Percentiles rank a stretch among this genome's conserved stretches.
phyloP scores from a whole-genome alignment of 192 early-diverging fungal species.

The Coemansia sp. region DNA sequence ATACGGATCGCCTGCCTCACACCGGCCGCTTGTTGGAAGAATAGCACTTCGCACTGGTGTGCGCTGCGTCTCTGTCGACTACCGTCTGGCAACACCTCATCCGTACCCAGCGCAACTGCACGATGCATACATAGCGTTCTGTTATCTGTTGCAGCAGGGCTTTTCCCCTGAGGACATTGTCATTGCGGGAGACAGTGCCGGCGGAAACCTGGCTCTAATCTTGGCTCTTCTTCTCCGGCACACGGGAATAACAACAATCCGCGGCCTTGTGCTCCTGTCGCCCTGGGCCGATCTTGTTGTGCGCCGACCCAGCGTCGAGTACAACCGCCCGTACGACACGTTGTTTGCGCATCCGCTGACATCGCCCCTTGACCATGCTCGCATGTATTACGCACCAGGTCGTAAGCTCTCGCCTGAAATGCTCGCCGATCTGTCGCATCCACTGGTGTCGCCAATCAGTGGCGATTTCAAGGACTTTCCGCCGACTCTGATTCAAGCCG shows the following conservation, averaged over 20 bases:
- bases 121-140: constrained; percentile 61
- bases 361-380: constrained; percentile 23
- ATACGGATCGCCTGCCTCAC: constrained; percentile 51
- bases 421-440: constrained; percentile 28
- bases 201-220: constrained; percentile 66
- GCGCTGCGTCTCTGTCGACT: constrained; percentile 47
- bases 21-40: constrained; percentile 52
- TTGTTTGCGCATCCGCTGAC: constrained; percentile 14
- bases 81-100: constrained; percentile 40
- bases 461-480: constrained; percentile 42
- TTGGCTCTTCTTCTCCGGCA: constrained; percentile 65
- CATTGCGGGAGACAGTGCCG: constrained; percentile 69
- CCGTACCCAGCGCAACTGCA: constrained; percentile 64
- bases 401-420: constrained; percentile 21
- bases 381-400: constrained; percentile 44
- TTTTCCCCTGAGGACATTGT: constrained; percentile 63
- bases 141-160: constrained; percentile 57
- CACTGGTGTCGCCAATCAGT: constrained; percentile 45
- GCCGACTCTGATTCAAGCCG: constrained; percentile 41
- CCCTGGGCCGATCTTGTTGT: constrained; percentile 35
- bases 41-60: constrained; percentile 55
- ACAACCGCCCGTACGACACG: constrained; percentile 35
- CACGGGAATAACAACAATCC: constrained; percentile 43
- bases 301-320: constrained; percentile 13
- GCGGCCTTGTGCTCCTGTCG: constrained; percentile 62